Evolutionary conservation across 768 basidiomycete genomes (phyloP).

Genomic region (Kwoniella dendrophila): DNA sequence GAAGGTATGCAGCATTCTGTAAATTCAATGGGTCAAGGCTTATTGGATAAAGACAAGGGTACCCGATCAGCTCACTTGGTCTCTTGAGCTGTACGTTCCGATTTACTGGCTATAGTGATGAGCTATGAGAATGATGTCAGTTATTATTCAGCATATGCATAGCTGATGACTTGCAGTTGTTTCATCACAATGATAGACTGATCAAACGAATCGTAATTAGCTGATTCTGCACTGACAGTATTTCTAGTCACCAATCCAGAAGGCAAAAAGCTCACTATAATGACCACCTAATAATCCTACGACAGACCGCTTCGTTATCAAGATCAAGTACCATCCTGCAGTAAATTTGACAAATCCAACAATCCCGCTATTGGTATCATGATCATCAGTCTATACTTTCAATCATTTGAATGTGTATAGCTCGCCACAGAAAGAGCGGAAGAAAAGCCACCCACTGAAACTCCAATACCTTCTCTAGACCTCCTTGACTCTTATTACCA

Average conservation of each 20-base stretch:
- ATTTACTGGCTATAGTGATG: constrained; percentile 73
- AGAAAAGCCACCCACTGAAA: constrained; percentile 69
- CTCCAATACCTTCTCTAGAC: constrained; percentile 73
- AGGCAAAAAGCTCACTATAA: constrained; percentile 66
- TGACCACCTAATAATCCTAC: constrained; percentile 94
- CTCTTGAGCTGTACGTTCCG: constrained; percentile 86
- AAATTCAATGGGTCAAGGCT: too few species aligned
- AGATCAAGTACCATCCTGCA: constrained; percentile 92
- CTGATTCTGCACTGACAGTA: background rate
- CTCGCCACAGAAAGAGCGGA: background rate
- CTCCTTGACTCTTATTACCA: constrained; percentile 85
- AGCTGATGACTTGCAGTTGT: constrained; percentile 68
- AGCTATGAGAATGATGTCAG: constrained; percentile 34
- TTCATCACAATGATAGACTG: constrained; percentile 87
- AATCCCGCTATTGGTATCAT: constrained; percentile 43
- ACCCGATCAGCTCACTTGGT: constrained; percentile 59
- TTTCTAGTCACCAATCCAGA: too few species aligned
- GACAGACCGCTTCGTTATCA: constrained; percentile 84
- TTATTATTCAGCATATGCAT: too few species aligned
- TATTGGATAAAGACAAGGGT: background rate
- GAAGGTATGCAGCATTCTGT: constrained; percentile 78
- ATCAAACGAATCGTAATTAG: constrained; percentile 19
- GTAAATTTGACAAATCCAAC: constrained; percentile 89
- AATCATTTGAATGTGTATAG: constrained; percentile 40
- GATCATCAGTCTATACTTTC: background rate